Evolutionary conservation across 768 basidiomycete genomes (phyloP).

Genomic region (Harrya chromipes): DNA sequence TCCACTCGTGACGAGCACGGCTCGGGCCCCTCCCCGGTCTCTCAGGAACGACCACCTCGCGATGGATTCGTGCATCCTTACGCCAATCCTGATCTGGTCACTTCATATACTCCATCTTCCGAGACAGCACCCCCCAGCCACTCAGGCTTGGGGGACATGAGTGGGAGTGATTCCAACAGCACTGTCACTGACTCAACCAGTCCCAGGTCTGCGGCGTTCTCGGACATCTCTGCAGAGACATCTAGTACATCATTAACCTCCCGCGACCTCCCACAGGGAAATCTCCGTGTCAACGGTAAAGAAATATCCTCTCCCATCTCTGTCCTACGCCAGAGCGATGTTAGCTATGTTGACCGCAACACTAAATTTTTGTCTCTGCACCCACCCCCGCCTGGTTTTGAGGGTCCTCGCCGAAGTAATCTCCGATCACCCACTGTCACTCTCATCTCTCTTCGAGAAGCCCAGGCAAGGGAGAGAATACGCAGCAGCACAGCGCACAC

Average conservation of each 20-base stretch:
- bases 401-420: slow-evolving; percentile 50
- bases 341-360: slow-evolving; percentile 29
- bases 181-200: slow-evolving; percentile 49
- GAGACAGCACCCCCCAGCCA: slow-evolving; percentile 28
- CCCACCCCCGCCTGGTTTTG: slow-evolving; percentile 31
- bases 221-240: slow-evolving; percentile 36
- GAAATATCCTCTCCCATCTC: slow-evolving; percentile 58
- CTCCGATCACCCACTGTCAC: slow-evolving; percentile 50
- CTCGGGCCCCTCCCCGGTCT: slow-evolving; percentile 17
- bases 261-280: slow-evolving; percentile 14
- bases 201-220: slow-evolving; percentile 34
- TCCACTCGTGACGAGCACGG: slow-evolving; percentile 7
- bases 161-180: slow-evolving; percentile 48
- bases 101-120: slow-evolving; percentile 34
- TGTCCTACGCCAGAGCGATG: slow-evolving; percentile 30
- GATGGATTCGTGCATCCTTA: slow-evolving; percentile 62
- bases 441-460: slow-evolving; percentile 77
- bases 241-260: slow-evolving; percentile 26
- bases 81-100: slow-evolving; percentile 70
- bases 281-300: slow-evolving; percentile 39
- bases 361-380: slow-evolving; percentile 32
- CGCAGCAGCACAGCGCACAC: slow-evolving; percentile 46
- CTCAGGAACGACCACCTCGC: slow-evolving; percentile 34
- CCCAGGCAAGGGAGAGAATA: slow-evolving; percentile 61
- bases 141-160: slow-evolving; percentile 32